These are phyloP conservation scores for Taxillus chinensis DNA, from an alignment of 164 flowering plant species.

Conservation along the genomic window DNA sequence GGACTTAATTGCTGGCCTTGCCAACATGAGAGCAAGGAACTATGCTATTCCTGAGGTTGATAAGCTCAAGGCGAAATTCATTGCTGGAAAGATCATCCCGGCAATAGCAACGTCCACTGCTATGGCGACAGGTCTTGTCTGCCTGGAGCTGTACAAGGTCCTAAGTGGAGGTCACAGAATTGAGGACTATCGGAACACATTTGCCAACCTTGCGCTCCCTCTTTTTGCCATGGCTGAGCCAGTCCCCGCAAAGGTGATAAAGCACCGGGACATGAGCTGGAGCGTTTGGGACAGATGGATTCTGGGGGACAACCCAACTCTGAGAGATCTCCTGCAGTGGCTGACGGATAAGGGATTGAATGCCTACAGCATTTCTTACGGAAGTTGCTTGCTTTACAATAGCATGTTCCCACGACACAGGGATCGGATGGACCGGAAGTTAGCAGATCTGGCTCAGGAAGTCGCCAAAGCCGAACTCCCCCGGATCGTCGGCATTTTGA, in stretches of 20 bases:
- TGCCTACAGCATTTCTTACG: conserved; percentile 84
- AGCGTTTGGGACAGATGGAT: conserved; percentile 93
- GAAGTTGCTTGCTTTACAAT: conserved; percentile 69
- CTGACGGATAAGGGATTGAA: conserved; percentile 56
- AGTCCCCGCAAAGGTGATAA: conserved; percentile 75
- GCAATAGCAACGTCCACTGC: conserved; percentile 88
- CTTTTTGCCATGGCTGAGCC: conserved; percentile 85
- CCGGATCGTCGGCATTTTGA: conserved; percentile 57
- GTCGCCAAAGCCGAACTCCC: conserved; percentile 64
- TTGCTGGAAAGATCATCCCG: conserved; percentile 86
- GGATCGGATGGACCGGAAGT: conserved; percentile 57
- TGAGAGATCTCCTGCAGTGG: conserved; percentile 73
- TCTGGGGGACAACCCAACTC: conserved; percentile 44
- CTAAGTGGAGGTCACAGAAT: conserved; percentile 57
- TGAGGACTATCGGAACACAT: conserved; percentile 79
- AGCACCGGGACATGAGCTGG: conserved; percentile 75
- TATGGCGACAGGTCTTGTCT: conserved; percentile 86
- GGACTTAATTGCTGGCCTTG: conserved; percentile 79
- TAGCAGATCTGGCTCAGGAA: conserved; percentile 63
- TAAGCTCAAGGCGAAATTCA: conserved; percentile 82
- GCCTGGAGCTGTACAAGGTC: conserved; percentile 85
- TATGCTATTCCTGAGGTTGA: conserved; percentile 87
- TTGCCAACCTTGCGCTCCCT: conserved; percentile 80
- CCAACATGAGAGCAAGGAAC: conserved; percentile 89
- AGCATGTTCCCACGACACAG: conserved; percentile 66